Evolutionary conservation across 345 rosid species (phyloP).

Genomic region (Zanthoxylum bungeanum): DNA sequence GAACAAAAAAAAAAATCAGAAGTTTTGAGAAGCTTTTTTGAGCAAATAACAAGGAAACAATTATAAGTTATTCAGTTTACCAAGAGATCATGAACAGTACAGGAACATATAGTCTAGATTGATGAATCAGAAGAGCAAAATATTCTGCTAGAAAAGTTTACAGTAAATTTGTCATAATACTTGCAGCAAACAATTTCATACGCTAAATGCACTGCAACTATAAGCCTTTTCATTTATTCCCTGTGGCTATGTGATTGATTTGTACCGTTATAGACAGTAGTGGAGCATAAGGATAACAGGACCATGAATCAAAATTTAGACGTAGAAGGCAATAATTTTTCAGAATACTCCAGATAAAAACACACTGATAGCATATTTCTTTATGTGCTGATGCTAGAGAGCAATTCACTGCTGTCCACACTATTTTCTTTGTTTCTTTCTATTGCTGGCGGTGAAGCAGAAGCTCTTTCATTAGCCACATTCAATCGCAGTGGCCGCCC

Average conservation of each 20-base stretch:
- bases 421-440: slow-evolving; percentile 27
- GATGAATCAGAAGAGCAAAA: neutral
- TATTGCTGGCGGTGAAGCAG: slow-evolving; percentile 16
- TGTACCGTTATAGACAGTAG: neutral
- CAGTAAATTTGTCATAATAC: neutral
- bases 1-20: too few species aligned
- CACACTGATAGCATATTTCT: neutral
- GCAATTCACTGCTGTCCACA: slow-evolving; percentile 44
- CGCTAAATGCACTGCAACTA: neutral
- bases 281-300: neutral
- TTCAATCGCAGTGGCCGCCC: slow-evolving; percentile 82
- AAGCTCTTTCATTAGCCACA: slow-evolving; percentile 55
- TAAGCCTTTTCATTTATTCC: neutral
- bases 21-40: too few species aligned
- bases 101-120: neutral
- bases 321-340: neutral
- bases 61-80: neutral
- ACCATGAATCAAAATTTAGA: neutral
- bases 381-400: slow-evolving; percentile 48
- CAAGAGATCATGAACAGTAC: neutral
- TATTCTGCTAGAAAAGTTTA: neutral
- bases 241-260: slow-evolving; percentile 6
- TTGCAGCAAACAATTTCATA: neutral
- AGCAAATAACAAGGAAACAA: neutral
- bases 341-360: neutral